phyloP scores from a whole-genome alignment of 345 rosid species.

The Populus simonii region DNA sequence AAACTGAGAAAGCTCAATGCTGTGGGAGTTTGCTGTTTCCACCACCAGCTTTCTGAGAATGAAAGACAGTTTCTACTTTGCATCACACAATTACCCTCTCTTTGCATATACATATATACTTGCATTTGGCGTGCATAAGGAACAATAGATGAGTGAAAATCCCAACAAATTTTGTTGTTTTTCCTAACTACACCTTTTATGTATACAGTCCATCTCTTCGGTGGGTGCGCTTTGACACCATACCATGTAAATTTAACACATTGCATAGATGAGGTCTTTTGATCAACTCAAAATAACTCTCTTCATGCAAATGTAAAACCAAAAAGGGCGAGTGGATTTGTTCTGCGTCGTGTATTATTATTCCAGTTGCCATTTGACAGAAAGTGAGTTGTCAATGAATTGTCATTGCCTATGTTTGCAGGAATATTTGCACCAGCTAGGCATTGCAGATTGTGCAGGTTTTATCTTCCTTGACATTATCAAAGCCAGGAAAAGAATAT shows the following conservation, averaged over 20 bases:
- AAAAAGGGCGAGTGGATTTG: no score
- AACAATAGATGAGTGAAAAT: slow-evolving; percentile 4
- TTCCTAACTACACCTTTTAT: not conserved
- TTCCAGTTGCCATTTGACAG: no score
- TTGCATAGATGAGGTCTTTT: not conserved
- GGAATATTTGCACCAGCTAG: no score
- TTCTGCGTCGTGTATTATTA: no score
- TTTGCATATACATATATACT: not conserved
- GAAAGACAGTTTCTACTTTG: not conserved
- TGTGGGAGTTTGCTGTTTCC: not conserved
- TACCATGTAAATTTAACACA: not conserved
- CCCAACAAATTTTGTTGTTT: not conserved
- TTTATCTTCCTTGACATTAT: no score
- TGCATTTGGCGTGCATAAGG: not conserved
- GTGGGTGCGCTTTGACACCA: not conserved
- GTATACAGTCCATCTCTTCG: not conserved
- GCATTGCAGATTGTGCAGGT: no score
- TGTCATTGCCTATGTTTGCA: no score
- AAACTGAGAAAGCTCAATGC: not conserved
- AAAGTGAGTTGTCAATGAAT: no score
- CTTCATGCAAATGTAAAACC: no score
- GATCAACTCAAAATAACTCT: no score
- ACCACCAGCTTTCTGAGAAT: not conserved
- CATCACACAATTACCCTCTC: no score
- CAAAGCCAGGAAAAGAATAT: no score